Percentiles rank a stretch among this genome's conserved stretches.
These are phyloP conservation scores for Flaveria sonorensis DNA, from an alignment of 129 eudicot genomes.

Conservation along the genomic window DNA sequence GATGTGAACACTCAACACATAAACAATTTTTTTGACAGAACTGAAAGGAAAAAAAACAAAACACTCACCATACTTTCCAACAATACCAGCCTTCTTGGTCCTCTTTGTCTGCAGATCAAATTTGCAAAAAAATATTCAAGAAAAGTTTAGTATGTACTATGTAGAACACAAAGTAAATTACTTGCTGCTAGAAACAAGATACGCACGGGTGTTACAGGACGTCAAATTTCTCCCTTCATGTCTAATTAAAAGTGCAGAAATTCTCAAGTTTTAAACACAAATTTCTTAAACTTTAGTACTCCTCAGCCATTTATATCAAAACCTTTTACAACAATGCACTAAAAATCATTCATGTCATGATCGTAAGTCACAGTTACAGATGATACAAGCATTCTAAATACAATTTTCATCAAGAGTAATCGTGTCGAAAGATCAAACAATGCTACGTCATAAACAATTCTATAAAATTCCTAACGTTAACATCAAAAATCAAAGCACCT, in stretches of 20 bases:
- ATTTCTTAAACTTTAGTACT: not conserved
- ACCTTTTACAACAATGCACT: not conserved
- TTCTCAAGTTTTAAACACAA: not conserved
- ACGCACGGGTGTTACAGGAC: not conserved
- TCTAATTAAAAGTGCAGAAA: too few relatives aligned
- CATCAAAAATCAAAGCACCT: not conserved
- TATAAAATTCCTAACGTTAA: not conserved
- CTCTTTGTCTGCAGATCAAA: constrained; percentile 55
- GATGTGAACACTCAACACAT: not conserved
- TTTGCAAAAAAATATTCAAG: constrained; percentile 14
- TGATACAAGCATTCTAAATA: not conserved
- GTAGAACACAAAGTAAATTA: not conserved
- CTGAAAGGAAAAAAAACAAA: not conserved
- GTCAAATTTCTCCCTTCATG: not conserved
- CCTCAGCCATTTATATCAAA: not conserved
- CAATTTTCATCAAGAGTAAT: too few relatives aligned
- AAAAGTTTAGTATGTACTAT: not conserved
- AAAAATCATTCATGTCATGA: not conserved
- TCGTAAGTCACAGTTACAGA: not conserved
- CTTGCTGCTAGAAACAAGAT: too few relatives aligned
- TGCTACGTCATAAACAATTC: not conserved
- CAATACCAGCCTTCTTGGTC: constrained; percentile 75
- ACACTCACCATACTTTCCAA: constrained; percentile 64
- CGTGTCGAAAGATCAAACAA: not conserved
- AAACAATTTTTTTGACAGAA: not conserved